Evolutionary conservation across 2,329 filamentous ascomycete species (phyloP), one percentile per base, ranked within the genome.

Genomic region (Colletotrichum liaoningense): DNA sequence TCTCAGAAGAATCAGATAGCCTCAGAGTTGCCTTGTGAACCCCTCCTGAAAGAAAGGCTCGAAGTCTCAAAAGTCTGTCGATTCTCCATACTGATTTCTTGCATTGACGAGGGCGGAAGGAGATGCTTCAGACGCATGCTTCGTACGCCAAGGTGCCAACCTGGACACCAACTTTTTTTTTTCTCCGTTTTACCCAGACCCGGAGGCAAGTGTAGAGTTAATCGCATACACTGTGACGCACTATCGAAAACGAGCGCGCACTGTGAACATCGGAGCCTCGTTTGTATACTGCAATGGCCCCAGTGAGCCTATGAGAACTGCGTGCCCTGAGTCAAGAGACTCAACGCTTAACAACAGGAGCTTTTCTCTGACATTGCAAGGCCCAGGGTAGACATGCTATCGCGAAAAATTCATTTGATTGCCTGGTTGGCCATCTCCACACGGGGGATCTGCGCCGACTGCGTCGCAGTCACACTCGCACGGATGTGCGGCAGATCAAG

Each of bases 301-400:
- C 11, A 8, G n/a, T 33, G 26, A n/a, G 35, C 42, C 24, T 42
- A 14, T 52, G 2, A n/a, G 46, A 63, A 16, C 33, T 54, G 42
- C 26, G 33, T 22, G 26, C 35, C 55, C 67, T 73, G 71, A 73
- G 55, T 73, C 71, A 14, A 30, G 56, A 24, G 52, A 14, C 46
- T 55, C 16, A 19, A 65, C 49, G 60, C 71, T 71, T 71, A 35
- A 71, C 49, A 66, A 38, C 71, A 73, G 67, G 71, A 73, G 71
- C 33, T 60, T 71, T 73, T 58, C 71, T 73, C 60, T 66, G 55
- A 73, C 67, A 71, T 57, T 66, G 49, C 42, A 60, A 58, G 67
- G 56, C 67, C 71, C 60, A 54, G 49, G 33, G 58, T 33, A 35
- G 60, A 71, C 14, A 52, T 63, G 71, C 59, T 26, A 52, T 57